Evolutionary conservation across 2,329 filamentous ascomycete species (phyloP), one percentile per base, ranked within the genome.

Genomic region (Pseudohalonectria lignicola): DNA sequence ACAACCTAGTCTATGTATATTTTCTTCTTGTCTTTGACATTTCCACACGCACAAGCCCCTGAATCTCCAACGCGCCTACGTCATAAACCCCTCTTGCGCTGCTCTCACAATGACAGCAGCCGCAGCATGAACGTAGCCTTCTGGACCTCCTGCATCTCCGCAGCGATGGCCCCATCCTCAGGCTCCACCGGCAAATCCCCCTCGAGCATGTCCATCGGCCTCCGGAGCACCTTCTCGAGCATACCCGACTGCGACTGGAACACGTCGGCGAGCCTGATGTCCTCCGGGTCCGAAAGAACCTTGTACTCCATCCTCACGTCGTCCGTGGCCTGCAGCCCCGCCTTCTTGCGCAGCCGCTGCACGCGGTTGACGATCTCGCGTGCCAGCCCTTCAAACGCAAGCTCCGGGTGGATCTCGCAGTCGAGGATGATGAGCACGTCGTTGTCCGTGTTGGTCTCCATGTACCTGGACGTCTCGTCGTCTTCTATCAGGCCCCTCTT

Each of bases 221-320:
- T 72, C 44, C 86, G 72, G 47, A 94, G 60, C 17, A 79, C 79
- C 65, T 86, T 92, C 57, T 83, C 79, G 52, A 94, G 85, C 25
- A 73, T 64, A 32, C 67, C 59, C 17, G 72, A 62, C 53, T 93
- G 84, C 28, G 72, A 72, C 46, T 74, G 67, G 53, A 93, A 86
- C 3, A 79, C 79, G 39, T 71, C 67, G 41, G 71, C 75, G 18
- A 94, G 59, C 5, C 85, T 86, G 42, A 88, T 71, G 32, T 76
- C 71, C 2, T 92, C 83, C 0, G 85, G 83, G 53, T 94, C 87
- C 7, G 76, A 71, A 35, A 93, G 63, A 5, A 96, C 77, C 41
- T 71, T 71, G 63, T 94, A 96, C 59, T 93, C 84, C 84, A 98
- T 94, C 63, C 82, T 85, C 45, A 98, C 80, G 53, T 96, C 92